A percentile compares a stretch with the other conserved stretches of the same genome.
Evolutionary conservation across 768 basidiomycete genomes (phyloP).

Genomic region (Russula compacta): DNA sequence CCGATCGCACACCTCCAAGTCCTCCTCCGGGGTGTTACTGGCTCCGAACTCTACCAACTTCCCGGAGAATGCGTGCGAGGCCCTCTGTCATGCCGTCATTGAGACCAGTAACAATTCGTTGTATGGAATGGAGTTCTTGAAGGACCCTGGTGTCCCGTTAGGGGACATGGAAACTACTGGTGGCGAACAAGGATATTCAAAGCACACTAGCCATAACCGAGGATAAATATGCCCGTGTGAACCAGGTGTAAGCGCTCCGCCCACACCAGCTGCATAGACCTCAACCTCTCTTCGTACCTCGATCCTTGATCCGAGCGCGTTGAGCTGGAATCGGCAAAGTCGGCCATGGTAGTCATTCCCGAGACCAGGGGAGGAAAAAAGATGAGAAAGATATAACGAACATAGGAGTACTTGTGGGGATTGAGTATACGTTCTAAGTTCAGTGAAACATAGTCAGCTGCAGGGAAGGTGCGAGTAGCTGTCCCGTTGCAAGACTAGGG

Average conservation of each 20-base stretch:
- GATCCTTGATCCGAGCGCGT: slow-evolving; percentile 48
- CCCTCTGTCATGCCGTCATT: slow-evolving; percentile 52
- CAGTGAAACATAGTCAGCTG: slow-evolving; percentile 71
- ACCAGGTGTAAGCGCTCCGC: slow-evolving; percentile 47
- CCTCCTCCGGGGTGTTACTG: slow-evolving; percentile 11
- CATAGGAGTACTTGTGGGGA: slow-evolving; percentile 55
- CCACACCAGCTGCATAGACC: slow-evolving; percentile 35
- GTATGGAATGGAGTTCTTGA: slow-evolving; percentile 41
- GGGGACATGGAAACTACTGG: slow-evolving; percentile 71
- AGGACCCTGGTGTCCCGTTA: slow-evolving; percentile 46
- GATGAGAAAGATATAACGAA: slow-evolving; percentile 75
- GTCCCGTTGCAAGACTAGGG: not conserved
- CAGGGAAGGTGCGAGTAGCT: not conserved
- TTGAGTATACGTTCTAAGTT: slow-evolving; percentile 64
- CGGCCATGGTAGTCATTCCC: slow-evolving; percentile 74
- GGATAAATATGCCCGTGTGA: slow-evolving; percentile 45
- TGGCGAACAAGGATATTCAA: slow-evolving; percentile 40
- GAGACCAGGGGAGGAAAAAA: slow-evolving; percentile 72
- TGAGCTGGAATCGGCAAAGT: slow-evolving; percentile 54
- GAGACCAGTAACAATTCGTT: slow-evolving; percentile 40
- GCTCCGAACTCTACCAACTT: slow-evolving; percentile 44
- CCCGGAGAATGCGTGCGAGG: slow-evolving; percentile 47
- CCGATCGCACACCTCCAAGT: too few relatives aligned
- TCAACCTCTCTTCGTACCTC: slow-evolving; percentile 68
- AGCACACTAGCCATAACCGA: slow-evolving; percentile 57